phyloP scores from a whole-genome alignment of 1,284 basidiomycete genomes.

The Leccinum subrobustum region DNA sequence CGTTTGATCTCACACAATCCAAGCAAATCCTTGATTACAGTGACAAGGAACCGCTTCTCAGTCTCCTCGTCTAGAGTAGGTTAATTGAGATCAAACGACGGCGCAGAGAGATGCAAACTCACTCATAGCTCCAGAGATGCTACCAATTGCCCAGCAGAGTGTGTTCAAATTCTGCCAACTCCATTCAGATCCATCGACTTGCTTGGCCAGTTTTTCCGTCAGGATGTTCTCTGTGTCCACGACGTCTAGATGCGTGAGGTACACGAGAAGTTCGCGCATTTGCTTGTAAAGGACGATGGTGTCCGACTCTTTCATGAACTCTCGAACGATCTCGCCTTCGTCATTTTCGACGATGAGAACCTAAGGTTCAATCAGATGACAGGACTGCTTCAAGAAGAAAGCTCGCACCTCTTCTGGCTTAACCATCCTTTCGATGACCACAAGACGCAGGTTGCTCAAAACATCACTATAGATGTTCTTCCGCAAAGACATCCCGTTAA shows the following conservation, averaged over 20 bases:
- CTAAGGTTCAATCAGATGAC: conserved; percentile 40
- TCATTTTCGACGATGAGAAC: conserved; percentile 99
- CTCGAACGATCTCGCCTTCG: conserved; percentile 98
- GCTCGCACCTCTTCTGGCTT: conserved; percentile 93
- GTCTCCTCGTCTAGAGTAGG: conserved; percentile 83
- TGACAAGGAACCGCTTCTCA: conserved; percentile 98
- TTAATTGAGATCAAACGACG: conserved; percentile 2
- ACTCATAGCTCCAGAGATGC: conserved; percentile 99
- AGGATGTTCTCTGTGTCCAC: conserved; percentile 95
- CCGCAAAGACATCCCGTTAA: conserved; percentile 77
- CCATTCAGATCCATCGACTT: conserved; percentile 98
- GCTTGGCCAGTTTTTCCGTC: conserved; percentile 95
- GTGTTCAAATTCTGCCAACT: conserved; percentile 99
- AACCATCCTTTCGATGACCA: conserved; percentile 99
- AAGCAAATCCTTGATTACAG: conserved; percentile 97
- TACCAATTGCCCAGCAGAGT: conserved; percentile 99
- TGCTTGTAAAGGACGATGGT: conserved; percentile 99
- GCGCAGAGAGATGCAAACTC: conserved; percentile 34
- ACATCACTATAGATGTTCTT: conserved; percentile 97
- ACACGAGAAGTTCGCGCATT: conserved; percentile 97
- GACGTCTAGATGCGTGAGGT: conserved; percentile 97
- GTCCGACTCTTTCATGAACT: conserved; percentile 99
- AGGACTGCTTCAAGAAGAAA: background rate
- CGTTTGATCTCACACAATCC: conserved; percentile 98
- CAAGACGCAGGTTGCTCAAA: conserved; percentile 90